Evolutionary conservation across 306 rosid species (phyloP), one percentile per base, ranked within the genome.

Genomic region (Casuarina glauca): DNA sequence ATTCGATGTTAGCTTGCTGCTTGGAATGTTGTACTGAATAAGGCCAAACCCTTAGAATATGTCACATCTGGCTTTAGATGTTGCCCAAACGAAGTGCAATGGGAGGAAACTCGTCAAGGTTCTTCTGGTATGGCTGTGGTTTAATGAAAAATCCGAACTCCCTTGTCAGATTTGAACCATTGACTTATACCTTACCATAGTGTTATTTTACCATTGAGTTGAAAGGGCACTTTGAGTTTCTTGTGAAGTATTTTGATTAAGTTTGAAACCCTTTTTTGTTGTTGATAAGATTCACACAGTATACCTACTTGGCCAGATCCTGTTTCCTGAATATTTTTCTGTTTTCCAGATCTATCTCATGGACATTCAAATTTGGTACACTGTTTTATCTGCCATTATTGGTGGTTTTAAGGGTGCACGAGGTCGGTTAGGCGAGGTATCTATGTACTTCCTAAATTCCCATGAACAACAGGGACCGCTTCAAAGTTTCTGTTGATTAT

Each of bases 391-490:
- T 19, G 97, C 99, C 62, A 68, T 95, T 77, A 79, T 95, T 74
- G 99, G 99, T 77, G 99, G 99, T 81, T 90, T 95, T 74, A 91
- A 55, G 84, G 99, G 99, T 85, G 99, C 99, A 42, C 87, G 97
- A 48, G 90, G 89, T 67, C 99, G 99, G 39, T 86, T 95, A 44
- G 99, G 99, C 57, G 99, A 95, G 99, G 99, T 95, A 91, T 79
- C 51, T 20, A 48, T 10, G 36, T 74, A 11, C 20, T 79, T 70
- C 67, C 15, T 9, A 73, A 42, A 54, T 52, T 62, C 5, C 64
- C 4, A 13, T 38, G n/a, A 38, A 49, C 53, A 9, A 13, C 44
- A 13, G 43, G 48, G 73, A 19, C 42, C 32, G 68, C 6, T 72
- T 44, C 5, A 16, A 19, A 76, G 70, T 53, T 70, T 72, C 55